A percentile compares a stretch with the other conserved stretches of the same genome.
phyloP scores from a whole-genome alignment of 306 rosid species.

The Nissolia schottii region DNA sequence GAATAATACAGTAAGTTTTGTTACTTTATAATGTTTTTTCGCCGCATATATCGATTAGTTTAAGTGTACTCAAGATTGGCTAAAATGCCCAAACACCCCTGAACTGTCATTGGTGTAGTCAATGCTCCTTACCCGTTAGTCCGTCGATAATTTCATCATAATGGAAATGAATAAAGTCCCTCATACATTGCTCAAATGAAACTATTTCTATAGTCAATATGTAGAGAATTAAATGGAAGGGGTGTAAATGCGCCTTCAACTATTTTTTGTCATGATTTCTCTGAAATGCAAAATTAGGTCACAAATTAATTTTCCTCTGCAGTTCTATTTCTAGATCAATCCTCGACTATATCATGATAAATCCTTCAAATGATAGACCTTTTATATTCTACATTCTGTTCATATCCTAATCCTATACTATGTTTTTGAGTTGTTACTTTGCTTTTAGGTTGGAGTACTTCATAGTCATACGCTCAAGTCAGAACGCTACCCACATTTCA shows the following conservation, averaged over 20 bases:
- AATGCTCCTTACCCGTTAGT: no score
- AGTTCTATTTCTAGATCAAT: not conserved
- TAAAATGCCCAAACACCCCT: not conserved
- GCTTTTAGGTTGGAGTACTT: not conserved
- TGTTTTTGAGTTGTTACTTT: not conserved
- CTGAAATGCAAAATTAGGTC: no score
- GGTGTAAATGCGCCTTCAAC: no score
- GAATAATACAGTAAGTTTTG: slow-evolving; percentile 34
- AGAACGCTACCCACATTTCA: not conserved
- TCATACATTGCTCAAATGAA: not conserved
- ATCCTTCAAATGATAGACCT: not conserved
- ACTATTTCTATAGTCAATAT: not conserved
- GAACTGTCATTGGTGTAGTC: not conserved
- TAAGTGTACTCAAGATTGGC: not conserved
- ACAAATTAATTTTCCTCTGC: not conserved
- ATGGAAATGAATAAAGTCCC: not conserved
- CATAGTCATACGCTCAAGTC: not conserved
- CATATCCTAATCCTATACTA: not conserved
- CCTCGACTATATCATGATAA: not conserved
- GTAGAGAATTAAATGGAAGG: not conserved
- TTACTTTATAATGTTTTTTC: not conserved
- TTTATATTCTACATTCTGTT: not conserved
- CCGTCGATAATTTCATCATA: not conserved
- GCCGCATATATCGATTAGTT: slow-evolving; percentile 13
- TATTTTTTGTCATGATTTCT: no score